Evolutionary conservation across 495 filamentous ascomycete species (phyloP).

Genomic region (Collariella sp.): DNA sequence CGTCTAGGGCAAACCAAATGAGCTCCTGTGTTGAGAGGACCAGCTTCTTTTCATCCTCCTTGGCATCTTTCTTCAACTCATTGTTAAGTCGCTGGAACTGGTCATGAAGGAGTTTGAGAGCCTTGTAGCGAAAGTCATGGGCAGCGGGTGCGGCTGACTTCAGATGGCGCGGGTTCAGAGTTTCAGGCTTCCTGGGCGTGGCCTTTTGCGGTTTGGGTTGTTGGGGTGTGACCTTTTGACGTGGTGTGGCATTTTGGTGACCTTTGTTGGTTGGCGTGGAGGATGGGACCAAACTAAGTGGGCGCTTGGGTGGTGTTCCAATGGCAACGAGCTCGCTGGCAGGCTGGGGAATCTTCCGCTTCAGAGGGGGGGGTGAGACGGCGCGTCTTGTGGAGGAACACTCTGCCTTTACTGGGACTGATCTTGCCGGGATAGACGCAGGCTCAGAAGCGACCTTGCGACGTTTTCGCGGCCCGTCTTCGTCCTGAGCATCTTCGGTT

Average conservation of each 20-base stretch:
- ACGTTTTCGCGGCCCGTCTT: slow-evolving; percentile 25
- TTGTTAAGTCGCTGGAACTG: slow-evolving; percentile 66
- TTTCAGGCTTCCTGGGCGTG: slow-evolving; percentile 35
- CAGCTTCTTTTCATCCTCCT: slow-evolving; percentile 35
- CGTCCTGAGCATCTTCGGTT: slow-evolving; percentile 6
- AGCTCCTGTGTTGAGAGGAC: slow-evolving; percentile 60
- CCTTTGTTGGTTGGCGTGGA: background rate
- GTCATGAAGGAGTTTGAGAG: slow-evolving; percentile 65
- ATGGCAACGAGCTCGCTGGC: background rate
- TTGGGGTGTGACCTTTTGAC: background rate
- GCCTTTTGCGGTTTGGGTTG: slow-evolving; percentile 5
- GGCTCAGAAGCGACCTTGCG: slow-evolving; percentile 19
- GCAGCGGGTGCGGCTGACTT: slow-evolving; percentile 54
- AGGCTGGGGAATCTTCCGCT: slow-evolving; percentile 15
- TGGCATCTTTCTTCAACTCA: slow-evolving; percentile 46
- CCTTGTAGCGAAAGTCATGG: slow-evolving; percentile 57
- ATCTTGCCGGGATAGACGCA: background rate
- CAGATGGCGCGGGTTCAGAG: slow-evolving; percentile 75
- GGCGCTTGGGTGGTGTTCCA: background rate
- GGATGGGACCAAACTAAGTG: background rate
- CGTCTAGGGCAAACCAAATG: slow-evolving; percentile 68
- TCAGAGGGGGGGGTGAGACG: slow-evolving; percentile 30
- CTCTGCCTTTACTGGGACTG: background rate
- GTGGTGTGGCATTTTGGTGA: background rate
- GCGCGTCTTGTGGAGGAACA: slow-evolving; percentile 17